Conservation (phyloP, 352 stramenopile species). For the Thalassiosira hispida region DNA sequence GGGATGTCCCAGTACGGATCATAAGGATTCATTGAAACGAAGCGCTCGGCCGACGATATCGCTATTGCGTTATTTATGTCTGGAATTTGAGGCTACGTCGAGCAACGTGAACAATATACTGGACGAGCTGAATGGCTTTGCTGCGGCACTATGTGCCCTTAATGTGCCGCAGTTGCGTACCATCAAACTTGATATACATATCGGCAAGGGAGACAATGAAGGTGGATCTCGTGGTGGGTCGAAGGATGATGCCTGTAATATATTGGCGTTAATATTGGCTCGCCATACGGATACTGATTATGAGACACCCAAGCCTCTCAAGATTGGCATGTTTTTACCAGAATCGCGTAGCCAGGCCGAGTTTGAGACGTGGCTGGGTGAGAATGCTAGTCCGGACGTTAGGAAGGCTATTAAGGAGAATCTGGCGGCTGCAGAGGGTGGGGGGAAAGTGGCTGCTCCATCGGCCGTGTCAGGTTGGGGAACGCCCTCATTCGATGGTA, state of each 20-base stretch:
- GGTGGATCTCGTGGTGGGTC: slow-evolving; percentile 56
- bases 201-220: slow-evolving; percentile 46
- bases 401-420: slow-evolving; percentile 66
- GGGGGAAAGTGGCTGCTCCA: slow-evolving; percentile 19
- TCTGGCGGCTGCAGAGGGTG: slow-evolving; percentile 12
- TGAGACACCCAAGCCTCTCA: slow-evolving; percentile 64
- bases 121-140: slow-evolving; percentile 72
- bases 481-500: slow-evolving; percentile 25
- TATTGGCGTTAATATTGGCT: slow-evolving; percentile 73
- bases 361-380: slow-evolving; percentile 74
- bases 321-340: slow-evolving; percentile 67
- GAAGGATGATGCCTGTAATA: slow-evolving; percentile 75
- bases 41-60: slow-evolving; percentile 72
- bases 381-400: slow-evolving; percentile 57
- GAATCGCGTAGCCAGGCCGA: slow-evolving; percentile 47
- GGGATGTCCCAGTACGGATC: slow-evolving; percentile 64
- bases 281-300: slow-evolving; percentile 71
- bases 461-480: background rate
- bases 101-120: slow-evolving; percentile 25
- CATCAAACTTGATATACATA: slow-evolving; percentile 71
- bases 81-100: slow-evolving; percentile 44
- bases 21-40: slow-evolving; percentile 77
- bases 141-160: slow-evolving; percentile 64
- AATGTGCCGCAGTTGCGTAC: slow-evolving; percentile 63
- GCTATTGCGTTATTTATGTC: slow-evolving; percentile 72